Percentiles rank a stretch among this genome's conserved stretches.
Evolutionary conservation across 305 asterid species (phyloP).

Genomic region (Solanum aculeatissimum): DNA sequence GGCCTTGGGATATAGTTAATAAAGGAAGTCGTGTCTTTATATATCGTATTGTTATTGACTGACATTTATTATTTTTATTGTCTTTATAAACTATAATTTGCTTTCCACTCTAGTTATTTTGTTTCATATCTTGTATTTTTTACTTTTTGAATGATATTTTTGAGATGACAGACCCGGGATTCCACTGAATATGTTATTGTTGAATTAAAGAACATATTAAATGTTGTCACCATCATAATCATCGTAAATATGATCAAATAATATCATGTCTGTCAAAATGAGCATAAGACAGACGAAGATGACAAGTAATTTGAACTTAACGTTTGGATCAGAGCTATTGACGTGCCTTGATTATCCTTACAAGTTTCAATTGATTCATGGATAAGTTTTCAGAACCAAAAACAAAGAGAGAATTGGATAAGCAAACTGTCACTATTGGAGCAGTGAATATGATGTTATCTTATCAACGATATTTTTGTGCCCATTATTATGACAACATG

Average conservation of each 20-base stretch:
- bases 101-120: no score
- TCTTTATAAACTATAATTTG: no score
- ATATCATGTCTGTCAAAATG: neutral
- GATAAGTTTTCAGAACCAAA: neutral
- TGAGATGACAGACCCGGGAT: no score
- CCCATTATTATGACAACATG: neutral
- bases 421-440: neutral
- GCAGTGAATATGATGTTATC: neutral
- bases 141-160: no score
- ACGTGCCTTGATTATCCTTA: neutral
- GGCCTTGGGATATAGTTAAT: no score
- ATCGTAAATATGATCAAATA: neutral
- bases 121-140: no score
- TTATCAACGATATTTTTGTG: neutral
- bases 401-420: neutral
- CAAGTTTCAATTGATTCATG: neutral
- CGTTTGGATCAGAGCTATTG: neutral
- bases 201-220: neutral
- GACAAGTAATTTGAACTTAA: neutral
- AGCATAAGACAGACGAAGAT: neutral
- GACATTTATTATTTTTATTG: no score
- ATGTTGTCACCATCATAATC: neutral
- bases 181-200: neutral
- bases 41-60: no score
- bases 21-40: no score